Percentiles rank a stretch among this genome's conserved stretches.
Evolutionary conservation across 2,329 filamentous ascomycete genomes (phyloP).

Genomic region (Helminthosporium solani): DNA sequence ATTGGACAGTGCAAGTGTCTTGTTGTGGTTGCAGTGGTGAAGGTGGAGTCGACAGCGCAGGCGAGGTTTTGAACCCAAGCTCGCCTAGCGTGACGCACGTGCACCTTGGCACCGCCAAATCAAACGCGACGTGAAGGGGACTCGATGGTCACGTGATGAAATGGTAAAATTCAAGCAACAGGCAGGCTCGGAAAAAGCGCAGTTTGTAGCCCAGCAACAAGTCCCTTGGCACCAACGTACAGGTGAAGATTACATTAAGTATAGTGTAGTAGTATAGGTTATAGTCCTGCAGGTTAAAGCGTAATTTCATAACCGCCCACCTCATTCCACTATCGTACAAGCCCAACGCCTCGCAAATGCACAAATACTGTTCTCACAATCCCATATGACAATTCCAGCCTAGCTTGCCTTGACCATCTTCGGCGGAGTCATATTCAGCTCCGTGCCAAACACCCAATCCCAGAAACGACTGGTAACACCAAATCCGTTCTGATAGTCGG

Average conservation of each 20-base stretch:
- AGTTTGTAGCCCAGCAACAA: no score
- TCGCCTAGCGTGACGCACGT: neutral
- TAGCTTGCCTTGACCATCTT: slow-evolving; percentile 51
- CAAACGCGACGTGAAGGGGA: neutral
- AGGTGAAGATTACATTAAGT: slow-evolving; percentile 6
- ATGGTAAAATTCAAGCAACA: no score
- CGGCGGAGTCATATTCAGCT: slow-evolving; percentile 60
- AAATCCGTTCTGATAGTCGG: slow-evolving; percentile 96
- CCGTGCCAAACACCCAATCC: slow-evolving; percentile 89
- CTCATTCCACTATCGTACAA: neutral
- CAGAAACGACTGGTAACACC: slow-evolving; percentile 96
- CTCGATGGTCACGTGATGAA: no score
- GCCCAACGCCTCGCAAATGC: slow-evolving; percentile 7
- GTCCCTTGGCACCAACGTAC: no score
- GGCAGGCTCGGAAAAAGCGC: no score
- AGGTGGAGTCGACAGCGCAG: slow-evolving; percentile 5
- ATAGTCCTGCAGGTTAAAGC: neutral
- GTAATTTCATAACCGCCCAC: neutral
- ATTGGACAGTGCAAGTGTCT: neutral
- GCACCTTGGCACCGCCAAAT: neutral
- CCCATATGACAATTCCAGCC: neutral
- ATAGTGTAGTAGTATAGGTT: neutral
- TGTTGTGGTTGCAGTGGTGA: slow-evolving; percentile 4
- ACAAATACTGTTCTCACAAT: neutral
- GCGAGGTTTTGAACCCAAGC: neutral